Percentiles rank a stretch among this genome's conserved stretches.
These are phyloP conservation scores for Macadamia tetraphylla DNA, from an alignment of 164 flowering plant genomes.

Conservation along the genomic window DNA sequence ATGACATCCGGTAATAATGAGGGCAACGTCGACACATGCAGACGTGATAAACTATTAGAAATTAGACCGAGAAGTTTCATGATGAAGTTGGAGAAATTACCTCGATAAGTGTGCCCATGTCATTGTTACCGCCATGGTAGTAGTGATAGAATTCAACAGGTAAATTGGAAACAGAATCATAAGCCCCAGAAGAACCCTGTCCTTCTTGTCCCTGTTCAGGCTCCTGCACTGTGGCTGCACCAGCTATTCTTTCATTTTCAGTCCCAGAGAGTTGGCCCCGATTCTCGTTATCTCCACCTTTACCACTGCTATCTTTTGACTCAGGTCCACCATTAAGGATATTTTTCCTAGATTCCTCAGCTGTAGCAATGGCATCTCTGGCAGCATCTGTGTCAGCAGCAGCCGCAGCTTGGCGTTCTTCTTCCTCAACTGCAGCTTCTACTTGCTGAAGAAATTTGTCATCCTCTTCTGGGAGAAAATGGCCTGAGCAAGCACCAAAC, in stretches of 20 bases:
- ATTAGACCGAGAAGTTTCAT: neutral
- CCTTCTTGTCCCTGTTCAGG: slow-evolving; percentile 28
- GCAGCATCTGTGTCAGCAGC: slow-evolving; percentile 82
- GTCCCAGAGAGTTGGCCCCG: slow-evolving; percentile 16
- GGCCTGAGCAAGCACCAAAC: slow-evolving; percentile 50
- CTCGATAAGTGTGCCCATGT: slow-evolving; percentile 95
- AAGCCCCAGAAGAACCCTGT: slow-evolving; percentile 30
- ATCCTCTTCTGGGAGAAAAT: slow-evolving; percentile 95
- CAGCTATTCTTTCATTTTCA: slow-evolving; percentile 12
- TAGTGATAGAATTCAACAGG: slow-evolving; percentile 92
- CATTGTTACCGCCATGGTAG: slow-evolving; percentile 87
- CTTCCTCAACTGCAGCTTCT: slow-evolving; percentile 94
- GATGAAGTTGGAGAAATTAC: slow-evolving; percentile 28
- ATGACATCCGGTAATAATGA: neutral
- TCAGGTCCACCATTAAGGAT: slow-evolving; percentile 22
- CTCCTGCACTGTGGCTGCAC: slow-evolving; percentile 16
- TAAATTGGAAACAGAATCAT: slow-evolving; percentile 49
- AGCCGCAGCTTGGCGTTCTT: slow-evolving; percentile 80
- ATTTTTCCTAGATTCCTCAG: slow-evolving; percentile 64
- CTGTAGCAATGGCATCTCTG: slow-evolving; percentile 80
- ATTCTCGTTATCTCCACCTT: slow-evolving; percentile 16
- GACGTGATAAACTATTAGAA: too few relatives aligned
- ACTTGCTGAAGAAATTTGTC: slow-evolving; percentile 92
- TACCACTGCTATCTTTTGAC: slow-evolving; percentile 20
- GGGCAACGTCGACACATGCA: neutral